A percentile compares a stretch with the other conserved stretches of the same genome.
These are phyloP conservation scores for Plectosphaerella sp. DNA, from an alignment of 2,329 filamentous ascomycete species.

Conservation along the genomic window DNA sequence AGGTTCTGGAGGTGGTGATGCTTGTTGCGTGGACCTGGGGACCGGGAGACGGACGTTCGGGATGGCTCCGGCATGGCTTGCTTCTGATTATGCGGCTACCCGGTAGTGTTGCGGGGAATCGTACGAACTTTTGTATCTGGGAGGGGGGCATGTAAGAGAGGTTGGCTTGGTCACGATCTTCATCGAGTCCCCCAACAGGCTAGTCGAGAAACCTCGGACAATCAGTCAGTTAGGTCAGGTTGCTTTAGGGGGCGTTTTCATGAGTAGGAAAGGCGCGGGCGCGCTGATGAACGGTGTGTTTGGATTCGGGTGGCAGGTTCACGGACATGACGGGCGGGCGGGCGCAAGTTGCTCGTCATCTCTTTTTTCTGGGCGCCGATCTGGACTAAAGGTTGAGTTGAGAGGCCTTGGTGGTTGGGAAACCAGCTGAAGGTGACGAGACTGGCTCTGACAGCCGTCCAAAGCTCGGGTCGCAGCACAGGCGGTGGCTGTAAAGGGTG, in stretches of 20 bases:
- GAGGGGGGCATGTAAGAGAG: no score
- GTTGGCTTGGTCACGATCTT: not conserved
- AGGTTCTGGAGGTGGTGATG: no score
- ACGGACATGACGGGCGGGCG: not conserved
- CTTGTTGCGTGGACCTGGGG: no score
- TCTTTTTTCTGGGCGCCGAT: not conserved
- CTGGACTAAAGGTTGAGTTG: not conserved
- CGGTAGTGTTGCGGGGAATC: not conserved
- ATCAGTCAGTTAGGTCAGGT: not conserved
- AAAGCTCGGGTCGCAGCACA: not conserved
- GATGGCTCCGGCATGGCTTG: no score
- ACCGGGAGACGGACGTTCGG: no score
- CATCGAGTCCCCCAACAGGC: not conserved
- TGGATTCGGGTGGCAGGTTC: no score
- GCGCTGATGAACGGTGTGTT: no score
- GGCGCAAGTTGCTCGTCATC: not conserved
- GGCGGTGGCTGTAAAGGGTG: not conserved
- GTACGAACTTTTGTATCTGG: not conserved
- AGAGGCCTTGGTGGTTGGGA: not conserved
- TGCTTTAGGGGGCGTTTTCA: no score
- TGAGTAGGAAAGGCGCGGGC: no score
- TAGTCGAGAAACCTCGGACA: not conserved
- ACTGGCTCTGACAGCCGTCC: slow-evolving; percentile 1
- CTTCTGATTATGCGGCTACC: not conserved
- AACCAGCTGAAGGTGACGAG: not conserved